A percentile compares a stretch with the other conserved stretches of the same genome.
Evolutionary conservation across 805 yeast genomes (phyloP).

Genomic region (Cyberlindnera samutprakarnensis): DNA sequence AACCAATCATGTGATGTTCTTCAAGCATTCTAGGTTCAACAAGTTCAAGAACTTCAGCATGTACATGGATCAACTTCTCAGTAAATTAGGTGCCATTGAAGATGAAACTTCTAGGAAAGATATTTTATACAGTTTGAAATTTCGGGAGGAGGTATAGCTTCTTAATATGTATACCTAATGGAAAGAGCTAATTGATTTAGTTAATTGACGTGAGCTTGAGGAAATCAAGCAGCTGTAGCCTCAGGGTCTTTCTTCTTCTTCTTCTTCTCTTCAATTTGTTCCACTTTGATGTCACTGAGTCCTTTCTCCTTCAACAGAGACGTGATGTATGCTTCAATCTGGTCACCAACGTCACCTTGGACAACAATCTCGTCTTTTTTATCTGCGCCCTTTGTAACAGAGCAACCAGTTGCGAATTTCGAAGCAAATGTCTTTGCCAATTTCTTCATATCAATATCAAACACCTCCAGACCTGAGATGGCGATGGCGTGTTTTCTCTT

Average conservation of each 20-base stretch:
- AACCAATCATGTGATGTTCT: slow-evolving; percentile 16
- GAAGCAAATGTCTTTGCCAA: slow-evolving; percentile 88
- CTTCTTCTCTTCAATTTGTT: slow-evolving; percentile 75
- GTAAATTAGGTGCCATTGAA: slow-evolving; percentile 5
- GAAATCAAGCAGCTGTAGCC: slow-evolving; percentile 1
- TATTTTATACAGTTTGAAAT: slow-evolving; percentile 7
- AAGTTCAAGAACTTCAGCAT: slow-evolving; percentile 19
- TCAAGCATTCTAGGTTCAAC: slow-evolving; percentile 16
- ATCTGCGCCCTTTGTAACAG: slow-evolving; percentile 83
- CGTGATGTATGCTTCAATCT: slow-evolving; percentile 70
- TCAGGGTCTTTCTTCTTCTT: slow-evolving; percentile 40
- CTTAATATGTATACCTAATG: neutral
- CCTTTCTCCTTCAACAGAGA: slow-evolving; percentile 75
- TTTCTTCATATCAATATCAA: slow-evolving; percentile 84
- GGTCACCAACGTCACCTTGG: slow-evolving; percentile 94
- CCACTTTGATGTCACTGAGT: slow-evolving; percentile 78
- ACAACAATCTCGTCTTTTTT: slow-evolving; percentile 87
- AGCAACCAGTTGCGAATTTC: slow-evolving; percentile 93
- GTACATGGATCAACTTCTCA: slow-evolving; percentile 17
- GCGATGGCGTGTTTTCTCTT: slow-evolving; percentile 84
- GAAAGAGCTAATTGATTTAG: neutral
- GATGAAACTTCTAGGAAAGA: slow-evolving; percentile 9
- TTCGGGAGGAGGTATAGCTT: slow-evolving; percentile 4
- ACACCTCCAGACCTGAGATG: slow-evolving; percentile 80
- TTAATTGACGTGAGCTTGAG: neutral